phyloP scores from a whole-genome alignment of 306 rosid genomes.

The Prinsepia uniflora region DNA sequence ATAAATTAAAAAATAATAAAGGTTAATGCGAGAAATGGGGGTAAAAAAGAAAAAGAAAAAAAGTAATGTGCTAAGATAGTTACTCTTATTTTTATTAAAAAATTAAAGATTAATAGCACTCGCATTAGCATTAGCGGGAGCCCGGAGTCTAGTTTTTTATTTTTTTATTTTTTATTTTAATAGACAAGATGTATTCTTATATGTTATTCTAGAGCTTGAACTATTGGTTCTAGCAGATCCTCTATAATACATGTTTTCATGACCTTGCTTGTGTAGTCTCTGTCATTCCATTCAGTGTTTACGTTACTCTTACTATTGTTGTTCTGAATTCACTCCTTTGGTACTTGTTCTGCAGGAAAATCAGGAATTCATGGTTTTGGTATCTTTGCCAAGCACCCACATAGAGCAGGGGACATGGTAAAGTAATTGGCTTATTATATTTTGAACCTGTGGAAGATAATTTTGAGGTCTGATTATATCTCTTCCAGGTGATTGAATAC shows the following conservation, averaged over 20 bases:
- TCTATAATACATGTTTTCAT: background rate
- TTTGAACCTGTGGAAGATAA: constrained; percentile 16
- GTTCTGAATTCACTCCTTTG: background rate
- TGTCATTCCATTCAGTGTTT: background rate
- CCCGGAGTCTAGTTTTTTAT: too few relatives aligned
- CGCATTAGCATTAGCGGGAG: too few relatives aligned
- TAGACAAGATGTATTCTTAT: background rate
- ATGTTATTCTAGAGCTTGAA: background rate
- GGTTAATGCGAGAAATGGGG: too few relatives aligned
- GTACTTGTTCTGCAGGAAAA: constrained; percentile 51
- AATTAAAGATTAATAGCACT: too few relatives aligned
- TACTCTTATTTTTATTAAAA: too few relatives aligned
- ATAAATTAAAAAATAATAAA: too few relatives aligned
- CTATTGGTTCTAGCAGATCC: constrained; percentile 1
- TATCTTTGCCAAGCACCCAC: constrained; percentile 91
- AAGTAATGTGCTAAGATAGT: too few relatives aligned
- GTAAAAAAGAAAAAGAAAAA: too few relatives aligned
- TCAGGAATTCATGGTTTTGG: constrained; percentile 99
- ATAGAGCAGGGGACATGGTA: constrained; percentile 99
- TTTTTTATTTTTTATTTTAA: background rate
- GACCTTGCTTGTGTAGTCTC: constrained; percentile 3
- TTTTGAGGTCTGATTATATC: constrained; percentile 18
- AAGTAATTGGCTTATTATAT: constrained; percentile 19
- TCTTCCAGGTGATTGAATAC: constrained; percentile 83
- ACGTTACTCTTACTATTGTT: background rate